These are phyloP conservation scores for Termitomyces sp. DNA, from an alignment of 768 basidiomycete species.

Conservation along the genomic window DNA sequence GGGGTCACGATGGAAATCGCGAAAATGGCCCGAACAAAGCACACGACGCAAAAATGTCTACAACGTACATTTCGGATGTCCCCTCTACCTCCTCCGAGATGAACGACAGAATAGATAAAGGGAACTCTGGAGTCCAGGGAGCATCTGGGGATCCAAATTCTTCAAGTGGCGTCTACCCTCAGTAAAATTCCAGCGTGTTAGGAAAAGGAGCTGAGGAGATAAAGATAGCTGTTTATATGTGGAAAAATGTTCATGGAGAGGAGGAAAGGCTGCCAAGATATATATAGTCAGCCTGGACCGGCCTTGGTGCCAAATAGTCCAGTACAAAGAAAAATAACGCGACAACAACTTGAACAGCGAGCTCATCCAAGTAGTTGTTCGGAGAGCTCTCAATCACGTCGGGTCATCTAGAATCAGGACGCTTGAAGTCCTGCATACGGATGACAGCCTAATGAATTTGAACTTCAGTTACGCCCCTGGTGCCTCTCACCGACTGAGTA, in stretches of 20 bases:
- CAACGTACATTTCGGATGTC: not conserved
- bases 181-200: not conserved
- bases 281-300: no score
- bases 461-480: not conserved
- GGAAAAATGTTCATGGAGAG: not conserved
- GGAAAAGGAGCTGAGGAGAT: not conserved
- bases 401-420: not conserved
- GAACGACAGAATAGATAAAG: not conserved
- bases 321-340: constrained; percentile 8
- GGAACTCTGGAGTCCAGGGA: not conserved
- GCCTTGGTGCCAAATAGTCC: constrained; percentile 4
- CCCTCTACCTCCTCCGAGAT: not conserved
- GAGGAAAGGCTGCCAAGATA: not conserved
- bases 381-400: no score
- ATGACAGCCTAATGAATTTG: not conserved
- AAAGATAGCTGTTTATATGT: not conserved
- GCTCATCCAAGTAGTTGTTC: no score
- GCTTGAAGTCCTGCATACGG: not conserved
- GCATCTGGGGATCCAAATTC: not conserved
- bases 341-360: not conserved
- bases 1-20: not conserved
- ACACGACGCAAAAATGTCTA: not conserved
- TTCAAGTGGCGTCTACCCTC: not conserved
- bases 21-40: not conserved
- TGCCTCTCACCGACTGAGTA: no score